These are phyloP conservation scores for Trypanosoma platydactyli DNA, from an alignment of 208 protist genomes.

Conservation along the genomic window DNA sequence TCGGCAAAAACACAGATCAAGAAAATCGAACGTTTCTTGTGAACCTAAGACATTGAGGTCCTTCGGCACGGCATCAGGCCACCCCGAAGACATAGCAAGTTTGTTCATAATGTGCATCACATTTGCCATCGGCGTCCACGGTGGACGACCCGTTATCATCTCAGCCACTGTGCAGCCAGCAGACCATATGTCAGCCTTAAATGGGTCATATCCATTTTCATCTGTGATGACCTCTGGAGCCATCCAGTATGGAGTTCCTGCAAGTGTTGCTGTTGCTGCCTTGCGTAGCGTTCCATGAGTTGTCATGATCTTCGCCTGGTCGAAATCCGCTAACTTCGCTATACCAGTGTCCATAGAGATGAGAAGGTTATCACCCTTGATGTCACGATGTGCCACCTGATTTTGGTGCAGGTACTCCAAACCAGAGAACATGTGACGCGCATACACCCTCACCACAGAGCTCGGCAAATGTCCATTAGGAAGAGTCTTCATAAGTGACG, in stretches of 20 bases:
- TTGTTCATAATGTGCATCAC: slow-evolving; percentile 94
- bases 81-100: slow-evolving; percentile 83
- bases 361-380: slow-evolving; percentile 92
- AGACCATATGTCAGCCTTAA: slow-evolving; percentile 92
- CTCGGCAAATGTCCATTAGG: slow-evolving; percentile 73
- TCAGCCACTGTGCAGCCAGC: slow-evolving; percentile 89
- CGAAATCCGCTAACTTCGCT: slow-evolving; percentile 98
- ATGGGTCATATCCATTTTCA: slow-evolving; percentile 89
- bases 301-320: slow-evolving; percentile 94
- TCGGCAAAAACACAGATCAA: slow-evolving; percentile 86
- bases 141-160: slow-evolving; percentile 87
- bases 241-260: slow-evolving; percentile 92
- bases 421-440: slow-evolving; percentile 87
- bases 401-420: slow-evolving; percentile 88
- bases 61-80: slow-evolving; percentile 88
- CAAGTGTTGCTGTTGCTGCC: slow-evolving; percentile 84
- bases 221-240: slow-evolving; percentile 91
- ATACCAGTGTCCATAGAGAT: slow-evolving; percentile 92
- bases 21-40: slow-evolving; percentile 79
- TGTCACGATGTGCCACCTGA: slow-evolving; percentile 88
- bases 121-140: slow-evolving; percentile 83
- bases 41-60: slow-evolving; percentile 74
- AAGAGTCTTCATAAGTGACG: slow-evolving; percentile 87
- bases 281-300: slow-evolving; percentile 81
- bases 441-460: slow-evolving; percentile 80